Evolutionary conservation across 2,329 filamentous ascomycete genomes (phyloP).

Genomic region (Paecilomyces fulvus): DNA sequence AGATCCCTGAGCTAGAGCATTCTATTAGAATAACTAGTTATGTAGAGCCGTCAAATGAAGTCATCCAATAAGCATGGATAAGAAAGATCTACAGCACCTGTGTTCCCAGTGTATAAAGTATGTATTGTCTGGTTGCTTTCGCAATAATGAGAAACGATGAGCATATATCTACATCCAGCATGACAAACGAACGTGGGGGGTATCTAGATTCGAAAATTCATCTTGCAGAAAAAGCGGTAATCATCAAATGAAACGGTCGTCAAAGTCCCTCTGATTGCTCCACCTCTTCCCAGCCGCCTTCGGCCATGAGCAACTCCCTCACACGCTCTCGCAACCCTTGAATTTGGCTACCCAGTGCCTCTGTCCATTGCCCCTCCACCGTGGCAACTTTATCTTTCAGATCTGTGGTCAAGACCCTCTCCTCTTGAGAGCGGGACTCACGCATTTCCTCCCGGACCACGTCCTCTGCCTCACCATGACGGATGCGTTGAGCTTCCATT

Average conservation of each 20-base stretch:
- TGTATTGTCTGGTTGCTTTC: background rate
- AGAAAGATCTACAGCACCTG: background rate
- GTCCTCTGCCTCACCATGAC: constrained; percentile 34
- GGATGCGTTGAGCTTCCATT: constrained; percentile 56
- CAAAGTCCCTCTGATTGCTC: constrained; percentile 42
- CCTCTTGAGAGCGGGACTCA: constrained; percentile 58
- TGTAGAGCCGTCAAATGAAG: background rate
- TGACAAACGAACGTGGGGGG: constrained; percentile 2
- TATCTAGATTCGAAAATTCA: constrained; percentile 1
- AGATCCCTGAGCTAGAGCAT: background rate
- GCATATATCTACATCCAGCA: background rate
- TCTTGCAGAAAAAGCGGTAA: constrained; percentile 1
- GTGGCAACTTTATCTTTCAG: constrained; percentile 87
- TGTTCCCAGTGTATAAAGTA: background rate
- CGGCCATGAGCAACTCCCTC: constrained; percentile 61
- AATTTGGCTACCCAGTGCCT: constrained; percentile 73
- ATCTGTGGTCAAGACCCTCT: constrained; percentile 66
- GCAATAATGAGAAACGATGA: background rate
- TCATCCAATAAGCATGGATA: background rate
- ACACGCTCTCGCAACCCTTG: constrained; percentile 66
- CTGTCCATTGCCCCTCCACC: constrained; percentile 84
- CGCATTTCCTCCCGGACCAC: constrained; percentile 42
- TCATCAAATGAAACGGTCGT: constrained; percentile 23
- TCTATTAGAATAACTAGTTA: background rate
- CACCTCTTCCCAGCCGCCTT: constrained; percentile 82